These are phyloP conservation scores for Penicillium paneum DNA, from an alignment of 2,329 filamentous ascomycete genomes.

Conservation along the genomic window DNA sequence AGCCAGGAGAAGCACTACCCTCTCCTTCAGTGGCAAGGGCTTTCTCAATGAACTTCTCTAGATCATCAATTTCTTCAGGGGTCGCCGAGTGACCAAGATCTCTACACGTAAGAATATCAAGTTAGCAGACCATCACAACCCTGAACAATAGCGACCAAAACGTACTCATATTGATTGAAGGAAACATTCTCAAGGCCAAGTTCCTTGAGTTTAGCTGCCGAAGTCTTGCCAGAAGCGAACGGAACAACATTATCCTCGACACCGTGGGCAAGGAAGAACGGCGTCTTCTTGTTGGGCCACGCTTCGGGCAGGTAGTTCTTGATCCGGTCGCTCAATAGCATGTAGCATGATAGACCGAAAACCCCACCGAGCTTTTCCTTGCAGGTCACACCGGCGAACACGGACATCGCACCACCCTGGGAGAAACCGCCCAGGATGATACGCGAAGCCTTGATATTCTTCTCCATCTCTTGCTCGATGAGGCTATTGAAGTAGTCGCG, in stretches of 20 bases:
- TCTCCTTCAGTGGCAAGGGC: constrained; percentile 50
- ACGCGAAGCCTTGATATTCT: constrained; percentile 75
- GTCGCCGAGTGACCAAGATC: constrained; percentile 73
- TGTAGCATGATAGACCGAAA: constrained; percentile 77
- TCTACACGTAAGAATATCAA: constrained; percentile 38
- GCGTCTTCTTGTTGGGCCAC: constrained; percentile 68
- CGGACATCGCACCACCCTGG: constrained; percentile 81
- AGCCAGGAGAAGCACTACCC: constrained; percentile 24
- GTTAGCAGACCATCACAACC: constrained; percentile 9
- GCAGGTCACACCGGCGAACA: constrained; percentile 75
- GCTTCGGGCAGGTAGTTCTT: constrained; percentile 54
- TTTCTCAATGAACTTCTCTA: constrained; percentile 63
- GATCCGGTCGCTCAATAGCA: constrained; percentile 67
- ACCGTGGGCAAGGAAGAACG: constrained; percentile 89
- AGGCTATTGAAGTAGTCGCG: constrained; percentile 74
- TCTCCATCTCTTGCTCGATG: constrained; percentile 74
- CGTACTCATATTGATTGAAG: constrained; percentile 72
- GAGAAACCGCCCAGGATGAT: constrained; percentile 69
- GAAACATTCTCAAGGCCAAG: constrained; percentile 67
- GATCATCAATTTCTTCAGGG: constrained; percentile 73
- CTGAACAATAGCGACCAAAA: constrained; percentile 12
- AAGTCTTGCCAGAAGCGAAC: constrained; percentile 65
- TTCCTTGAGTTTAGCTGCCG: constrained; percentile 63
- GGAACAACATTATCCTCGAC: constrained; percentile 69
- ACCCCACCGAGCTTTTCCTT: constrained; percentile 78